These are phyloP conservation scores for Aureobasidium namibiae DNA, from an alignment of 2,329 filamentous ascomycete genomes.

Conservation along the genomic window DNA sequence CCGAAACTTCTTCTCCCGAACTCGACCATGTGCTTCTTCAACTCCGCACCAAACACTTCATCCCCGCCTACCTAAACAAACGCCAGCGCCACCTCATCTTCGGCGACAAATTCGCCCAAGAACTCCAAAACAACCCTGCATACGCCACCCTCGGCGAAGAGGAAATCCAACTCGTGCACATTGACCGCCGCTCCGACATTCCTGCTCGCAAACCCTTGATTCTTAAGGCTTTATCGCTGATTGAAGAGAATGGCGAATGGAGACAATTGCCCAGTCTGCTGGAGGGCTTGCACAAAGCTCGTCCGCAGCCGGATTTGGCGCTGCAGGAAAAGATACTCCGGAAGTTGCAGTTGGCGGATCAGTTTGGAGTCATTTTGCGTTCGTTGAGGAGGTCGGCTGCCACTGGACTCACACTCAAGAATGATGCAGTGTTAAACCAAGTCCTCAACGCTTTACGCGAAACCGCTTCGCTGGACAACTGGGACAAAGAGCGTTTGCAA, in stretches of 20 bases:
- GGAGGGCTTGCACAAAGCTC: constrained; percentile 23
- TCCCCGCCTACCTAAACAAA: constrained; percentile 35
- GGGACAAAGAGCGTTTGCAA: constrained; percentile 29
- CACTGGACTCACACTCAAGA: constrained; percentile 28
- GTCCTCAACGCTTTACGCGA: constrained; percentile 30
- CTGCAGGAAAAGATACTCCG: constrained; percentile 28
- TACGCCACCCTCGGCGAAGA: constrained; percentile 34
- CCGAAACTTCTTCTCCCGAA: constrained; percentile 31
- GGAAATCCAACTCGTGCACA: constrained; percentile 28
- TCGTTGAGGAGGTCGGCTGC: constrained; percentile 24
- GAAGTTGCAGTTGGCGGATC: constrained; percentile 23
- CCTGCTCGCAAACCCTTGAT: constrained; percentile 23
- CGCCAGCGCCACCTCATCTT: constrained; percentile 37
- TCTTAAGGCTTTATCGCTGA: constrained; percentile 23
- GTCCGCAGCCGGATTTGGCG: constrained; percentile 16
- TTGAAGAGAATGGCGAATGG: constrained; percentile 26
- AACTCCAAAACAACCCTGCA: constrained; percentile 35
- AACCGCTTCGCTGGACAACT: constrained; percentile 26
- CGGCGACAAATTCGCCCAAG: constrained; percentile 30
- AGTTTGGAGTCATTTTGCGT: constrained; percentile 24
- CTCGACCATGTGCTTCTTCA: constrained; percentile 33
- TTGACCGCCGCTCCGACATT: constrained; percentile 25
- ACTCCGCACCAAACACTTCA: constrained; percentile 36
- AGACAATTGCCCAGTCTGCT: constrained; percentile 27
- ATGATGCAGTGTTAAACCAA: constrained; percentile 23